Evolutionary conservation across 2,329 filamentous ascomycete species (phyloP).

Genomic region (Magnaporthiopsis rhizophila): DNA sequence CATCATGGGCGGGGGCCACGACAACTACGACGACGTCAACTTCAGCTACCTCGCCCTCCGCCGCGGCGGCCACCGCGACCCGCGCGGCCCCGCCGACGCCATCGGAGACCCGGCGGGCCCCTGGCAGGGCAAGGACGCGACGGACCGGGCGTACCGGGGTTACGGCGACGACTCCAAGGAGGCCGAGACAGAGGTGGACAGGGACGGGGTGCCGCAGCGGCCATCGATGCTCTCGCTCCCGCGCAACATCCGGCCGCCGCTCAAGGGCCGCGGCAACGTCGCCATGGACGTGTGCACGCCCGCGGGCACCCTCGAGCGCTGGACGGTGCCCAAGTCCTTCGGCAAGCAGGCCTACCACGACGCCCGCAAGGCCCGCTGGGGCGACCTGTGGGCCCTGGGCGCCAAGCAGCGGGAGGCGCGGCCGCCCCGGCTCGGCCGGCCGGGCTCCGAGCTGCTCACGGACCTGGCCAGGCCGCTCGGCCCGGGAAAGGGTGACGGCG

Average conservation of each 20-base stretch:
- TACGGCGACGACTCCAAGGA: slow-evolving; percentile 50
- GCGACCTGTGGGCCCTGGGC: slow-evolving; percentile 90
- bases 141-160: slow-evolving; percentile 66
- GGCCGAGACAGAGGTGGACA: background rate
- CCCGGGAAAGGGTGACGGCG: slow-evolving; percentile 31
- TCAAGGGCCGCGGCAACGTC: slow-evolving; percentile 85
- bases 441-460: slow-evolving; percentile 15
- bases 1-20: slow-evolving; percentile 56
- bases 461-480: slow-evolving; percentile 10
- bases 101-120: slow-evolving; percentile 15
- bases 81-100: slow-evolving; percentile 17
- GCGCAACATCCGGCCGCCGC: slow-evolving; percentile 65
- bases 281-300: slow-evolving; percentile 88
- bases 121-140: slow-evolving; percentile 45
- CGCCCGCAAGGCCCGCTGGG: slow-evolving; percentile 84
- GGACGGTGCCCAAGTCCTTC: slow-evolving; percentile 81
- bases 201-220: slow-evolving; percentile 21
- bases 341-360: slow-evolving; percentile 81
- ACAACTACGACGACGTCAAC: slow-evolving; percentile 82
- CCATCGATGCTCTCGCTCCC: slow-evolving; percentile 64
- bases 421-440: slow-evolving; percentile 50
- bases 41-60: slow-evolving; percentile 87
- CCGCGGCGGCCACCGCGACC: slow-evolving; percentile 29
- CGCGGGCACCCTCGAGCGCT: slow-evolving; percentile 76
- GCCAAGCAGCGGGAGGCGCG: slow-evolving; percentile 73